These are phyloP conservation scores for Botrytis cinerea DNA, from an alignment of 2,329 filamentous ascomycete genomes.

Conservation along the genomic window DNA sequence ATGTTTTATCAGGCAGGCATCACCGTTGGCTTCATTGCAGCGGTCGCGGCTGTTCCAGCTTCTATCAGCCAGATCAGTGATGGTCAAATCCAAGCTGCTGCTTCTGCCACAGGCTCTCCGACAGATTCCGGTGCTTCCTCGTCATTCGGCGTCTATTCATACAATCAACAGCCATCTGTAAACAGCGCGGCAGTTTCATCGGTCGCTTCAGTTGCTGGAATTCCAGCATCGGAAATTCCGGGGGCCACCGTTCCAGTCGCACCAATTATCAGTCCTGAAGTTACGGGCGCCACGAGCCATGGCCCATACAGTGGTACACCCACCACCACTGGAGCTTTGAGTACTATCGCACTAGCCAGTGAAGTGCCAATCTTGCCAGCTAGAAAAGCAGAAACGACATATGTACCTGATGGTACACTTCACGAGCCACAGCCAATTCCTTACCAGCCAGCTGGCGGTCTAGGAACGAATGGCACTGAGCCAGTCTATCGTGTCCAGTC, in stretches of 20 bases:
- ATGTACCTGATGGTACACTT: constrained; percentile 70
- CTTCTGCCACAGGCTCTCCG: neutral
- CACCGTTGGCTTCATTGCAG: constrained; percentile 10
- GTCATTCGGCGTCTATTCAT: constrained; percentile 31
- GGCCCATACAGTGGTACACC: constrained; percentile 67
- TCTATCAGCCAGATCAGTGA: neutral
- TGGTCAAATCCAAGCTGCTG: neutral
- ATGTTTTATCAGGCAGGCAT: constrained; percentile 22
- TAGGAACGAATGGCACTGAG: constrained; percentile 57
- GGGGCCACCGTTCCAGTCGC: constrained; percentile 33
- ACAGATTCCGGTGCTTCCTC: neutral
- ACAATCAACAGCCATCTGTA: constrained; percentile 33
- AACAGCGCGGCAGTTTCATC: constrained; percentile 36
- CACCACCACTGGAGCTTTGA: constrained; percentile 70
- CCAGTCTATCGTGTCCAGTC: constrained; percentile 70
- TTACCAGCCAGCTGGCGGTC: constrained; percentile 53
- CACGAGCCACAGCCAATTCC: constrained; percentile 64
- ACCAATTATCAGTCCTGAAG: constrained; percentile 50
- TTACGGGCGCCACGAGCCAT: constrained; percentile 64
- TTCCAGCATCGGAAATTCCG: constrained; percentile 37
- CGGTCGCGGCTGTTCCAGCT: neutral
- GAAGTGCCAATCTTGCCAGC: constrained; percentile 60
- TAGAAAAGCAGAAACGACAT: constrained; percentile 64
- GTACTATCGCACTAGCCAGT: constrained; percentile 56
- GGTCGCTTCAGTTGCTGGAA: constrained; percentile 34